Conservation (phyloP, 164 flowering plant species). For the Sedum album region DNA sequence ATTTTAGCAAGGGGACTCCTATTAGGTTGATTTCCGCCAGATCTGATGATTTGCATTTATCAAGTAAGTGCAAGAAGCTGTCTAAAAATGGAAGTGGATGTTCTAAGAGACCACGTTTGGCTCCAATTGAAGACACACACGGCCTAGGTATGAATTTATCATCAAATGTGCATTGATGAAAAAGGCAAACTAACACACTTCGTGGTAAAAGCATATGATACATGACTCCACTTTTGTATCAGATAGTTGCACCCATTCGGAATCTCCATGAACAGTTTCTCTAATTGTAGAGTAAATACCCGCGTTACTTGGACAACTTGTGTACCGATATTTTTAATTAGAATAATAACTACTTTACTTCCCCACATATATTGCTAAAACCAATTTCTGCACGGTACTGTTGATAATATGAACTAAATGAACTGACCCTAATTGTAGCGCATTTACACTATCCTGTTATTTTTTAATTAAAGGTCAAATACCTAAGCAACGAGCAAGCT, state of each 20-base stretch:
- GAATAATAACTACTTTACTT: not conserved
- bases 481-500: constrained; percentile 34
- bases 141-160: constrained; percentile 11
- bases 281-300: too few species aligned
- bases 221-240: not conserved
- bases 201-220: not conserved
- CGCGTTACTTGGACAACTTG: too few species aligned
- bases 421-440: not conserved
- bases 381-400: not conserved
- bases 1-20: constrained; percentile 15
- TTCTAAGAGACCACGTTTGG: constrained; percentile 40
- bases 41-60: constrained; percentile 25
- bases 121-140: constrained; percentile 25
- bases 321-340: too few species aligned
- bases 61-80: constrained; percentile 25
- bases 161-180: not conserved
- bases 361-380: not conserved
- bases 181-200: not conserved
- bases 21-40: constrained; percentile 12
- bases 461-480: constrained; percentile 42
- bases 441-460: not conserved
- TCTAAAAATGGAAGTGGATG: constrained; percentile 27
- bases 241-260: too few species aligned
- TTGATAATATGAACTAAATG: constrained; percentile 4
- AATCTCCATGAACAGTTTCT: not conserved